A percentile compares a stretch with the other conserved stretches of the same genome.
phyloP scores from a whole-genome alignment of 2,329 filamentous ascomycete genomes.

The Ophiostoma sp. region DNA sequence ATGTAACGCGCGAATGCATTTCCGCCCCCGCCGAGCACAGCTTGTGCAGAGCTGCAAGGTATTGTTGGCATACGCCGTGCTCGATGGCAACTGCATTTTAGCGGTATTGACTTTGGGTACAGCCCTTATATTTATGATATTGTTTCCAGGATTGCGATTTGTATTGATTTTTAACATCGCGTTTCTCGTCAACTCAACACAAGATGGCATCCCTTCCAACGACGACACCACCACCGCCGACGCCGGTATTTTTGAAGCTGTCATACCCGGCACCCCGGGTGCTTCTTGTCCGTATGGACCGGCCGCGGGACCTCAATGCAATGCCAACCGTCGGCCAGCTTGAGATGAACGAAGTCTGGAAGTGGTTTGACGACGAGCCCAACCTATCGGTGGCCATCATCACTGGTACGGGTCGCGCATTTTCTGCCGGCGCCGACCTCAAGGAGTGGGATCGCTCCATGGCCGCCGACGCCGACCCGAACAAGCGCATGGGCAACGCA shows the following conservation, averaged over 20 bases:
- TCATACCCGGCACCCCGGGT: conserved; percentile 44
- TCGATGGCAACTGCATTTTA: not conserved
- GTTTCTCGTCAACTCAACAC: not conserved
- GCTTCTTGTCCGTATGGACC: conserved; percentile 50
- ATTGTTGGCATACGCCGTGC: not conserved
- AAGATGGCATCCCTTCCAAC: not conserved
- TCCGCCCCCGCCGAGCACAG: not conserved
- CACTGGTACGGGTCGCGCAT: conserved; percentile 49
- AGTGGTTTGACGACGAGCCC: conserved; percentile 50
- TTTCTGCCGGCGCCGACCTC: conserved; percentile 52
- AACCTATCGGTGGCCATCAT: conserved; percentile 44
- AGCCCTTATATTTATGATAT: not conserved
- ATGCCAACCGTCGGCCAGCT: conserved; percentile 41
- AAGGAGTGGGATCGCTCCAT: conserved; percentile 41
- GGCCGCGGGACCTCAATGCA: conserved; percentile 45
- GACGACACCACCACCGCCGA: conserved; percentile 31
- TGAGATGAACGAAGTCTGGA: conserved; percentile 46
- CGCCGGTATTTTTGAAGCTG: conserved; percentile 34
- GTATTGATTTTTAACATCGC: not conserved
- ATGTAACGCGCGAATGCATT: not conserved
- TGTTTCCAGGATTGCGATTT: not conserved
- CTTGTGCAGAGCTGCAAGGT: not conserved
- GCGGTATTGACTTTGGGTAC: not conserved
- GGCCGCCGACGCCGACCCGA: conserved; percentile 29
- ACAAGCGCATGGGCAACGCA: conserved; percentile 29